Evolutionary conservation across 1,284 basidiomycete species (phyloP), one percentile per base, ranked within the genome.

Genomic region (Afroboletus lepidellus): DNA sequence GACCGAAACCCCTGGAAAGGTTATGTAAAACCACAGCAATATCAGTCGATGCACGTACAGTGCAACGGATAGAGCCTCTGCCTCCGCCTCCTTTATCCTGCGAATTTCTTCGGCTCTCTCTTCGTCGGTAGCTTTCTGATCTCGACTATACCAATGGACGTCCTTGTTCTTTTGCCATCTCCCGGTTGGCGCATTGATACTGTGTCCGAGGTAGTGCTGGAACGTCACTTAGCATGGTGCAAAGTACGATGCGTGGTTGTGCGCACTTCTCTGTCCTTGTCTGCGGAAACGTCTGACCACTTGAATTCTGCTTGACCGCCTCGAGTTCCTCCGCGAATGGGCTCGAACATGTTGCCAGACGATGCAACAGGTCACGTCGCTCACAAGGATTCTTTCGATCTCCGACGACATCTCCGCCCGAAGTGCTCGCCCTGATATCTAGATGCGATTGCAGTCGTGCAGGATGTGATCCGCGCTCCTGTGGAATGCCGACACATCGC

Each of bases 151-250:
- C 93, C 93, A 96, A 66, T 96, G 93, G 18, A 96, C 75, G 63
- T 96, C 93, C 67, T 94, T 93, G 74, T 92, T 92, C 74, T 94
- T 94, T 72, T 96, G 93, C 93, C 93, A 96, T 57, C 94, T 77
- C 4, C 94, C 93, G 3, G 90, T 91, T 0, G 93, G 93, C 1
- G 92, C 93, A 63, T 95, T 94, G 71, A 95, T 85, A 57, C 92
- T 92, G 64, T 93, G 89, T 5, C 93, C 93, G 2, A 96, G 83
- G 67, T 95, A 95, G 69, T 94, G 87, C 85, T 94, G 69, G 56
- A 36, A 47, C 16, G 38, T 46, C 18, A 23, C 37, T 62, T 41
- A 57, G 44, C 18, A 16, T 15, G 21, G 8, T 36, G 39, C 7
- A 3, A 48, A 46, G 36, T 15, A 48, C 30, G 11, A 38, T 23